Percentiles rank a stretch among this genome's conserved stretches.
Conservation (phyloP, 306 rosid species). For the Vigna angularis region DNA sequence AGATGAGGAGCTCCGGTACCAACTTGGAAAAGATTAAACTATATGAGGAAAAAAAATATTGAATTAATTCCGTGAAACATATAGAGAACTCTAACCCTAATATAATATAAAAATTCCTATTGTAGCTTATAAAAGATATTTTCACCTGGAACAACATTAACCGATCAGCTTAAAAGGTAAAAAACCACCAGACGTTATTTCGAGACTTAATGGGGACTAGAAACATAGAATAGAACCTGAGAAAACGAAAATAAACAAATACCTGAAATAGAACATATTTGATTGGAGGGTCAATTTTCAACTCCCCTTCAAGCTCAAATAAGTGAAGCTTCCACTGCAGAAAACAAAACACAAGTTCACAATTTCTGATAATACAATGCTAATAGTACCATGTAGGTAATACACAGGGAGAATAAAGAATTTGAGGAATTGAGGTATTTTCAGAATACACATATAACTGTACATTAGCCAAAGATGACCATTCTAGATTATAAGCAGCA, state of each 20-base stretch:
- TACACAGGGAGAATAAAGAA: background rate
- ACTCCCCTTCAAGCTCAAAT: constrained; percentile 89
- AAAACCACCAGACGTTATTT: background rate
- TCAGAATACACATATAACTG: background rate
- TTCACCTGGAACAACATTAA: background rate
- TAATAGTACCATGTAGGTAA: background rate
- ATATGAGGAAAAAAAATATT: too few species aligned
- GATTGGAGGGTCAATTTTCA: constrained; percentile 75
- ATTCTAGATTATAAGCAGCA: constrained; percentile 27
- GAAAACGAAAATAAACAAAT: constrained; percentile 26
- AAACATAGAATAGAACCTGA: constrained; percentile 23
- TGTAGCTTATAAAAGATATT: too few species aligned
- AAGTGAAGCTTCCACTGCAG: constrained; percentile 98
- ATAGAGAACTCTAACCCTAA: too few species aligned
- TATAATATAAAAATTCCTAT: too few species aligned
- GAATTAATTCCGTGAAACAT: too few species aligned
- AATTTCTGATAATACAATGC: constrained; percentile 24
- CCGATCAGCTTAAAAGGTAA: background rate
- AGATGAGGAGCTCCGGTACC: too few species aligned
- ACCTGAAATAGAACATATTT: constrained; percentile 95
- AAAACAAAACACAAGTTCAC: constrained; percentile 3
- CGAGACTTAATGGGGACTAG: constrained; percentile 4
- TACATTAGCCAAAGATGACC: constrained; percentile 17
- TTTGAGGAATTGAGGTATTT: background rate
- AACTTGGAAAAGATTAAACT: too few species aligned